These are phyloP conservation scores for Madurella fahalii DNA, from an alignment of 2,329 filamentous ascomycete species.

Conservation along the genomic window DNA sequence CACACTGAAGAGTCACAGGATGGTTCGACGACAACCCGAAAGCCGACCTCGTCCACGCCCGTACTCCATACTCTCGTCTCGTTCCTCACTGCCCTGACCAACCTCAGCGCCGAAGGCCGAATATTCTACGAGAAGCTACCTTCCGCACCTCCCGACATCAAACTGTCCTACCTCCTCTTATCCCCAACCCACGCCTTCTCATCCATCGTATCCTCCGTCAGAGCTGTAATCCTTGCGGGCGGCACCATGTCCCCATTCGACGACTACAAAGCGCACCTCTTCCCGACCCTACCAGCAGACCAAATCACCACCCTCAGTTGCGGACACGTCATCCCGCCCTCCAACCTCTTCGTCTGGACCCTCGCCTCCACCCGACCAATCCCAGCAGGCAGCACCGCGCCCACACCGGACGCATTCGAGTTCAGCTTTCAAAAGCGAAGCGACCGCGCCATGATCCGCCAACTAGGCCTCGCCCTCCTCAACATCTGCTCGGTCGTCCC, in stretches of 20 bases:
- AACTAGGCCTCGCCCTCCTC: constrained; percentile 70
- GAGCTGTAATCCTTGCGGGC: constrained; percentile 85
- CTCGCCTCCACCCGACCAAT: constrained; percentile 47
- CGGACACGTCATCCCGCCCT: constrained; percentile 83
- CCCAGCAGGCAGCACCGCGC: constrained; percentile 12
- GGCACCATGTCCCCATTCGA: constrained; percentile 97
- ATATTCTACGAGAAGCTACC: constrained; percentile 57
- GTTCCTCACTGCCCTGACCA: constrained; percentile 78
- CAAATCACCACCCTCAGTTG: constrained; percentile 81
- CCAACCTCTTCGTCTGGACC: constrained; percentile 76
- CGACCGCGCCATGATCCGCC: constrained; percentile 63
- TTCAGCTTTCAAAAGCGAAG: constrained; percentile 81
- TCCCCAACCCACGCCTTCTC: constrained; percentile 90
- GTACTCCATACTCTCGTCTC: constrained; percentile 54
- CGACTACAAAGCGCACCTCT: constrained; percentile 82
- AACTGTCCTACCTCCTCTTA: constrained; percentile 79
- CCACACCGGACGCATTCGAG: constrained; percentile 58
- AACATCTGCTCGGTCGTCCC: constrained; percentile 71
- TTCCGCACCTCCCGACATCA: constrained; percentile 42
- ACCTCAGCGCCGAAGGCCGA: constrained; percentile 68
- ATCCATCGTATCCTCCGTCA: constrained; percentile 76
- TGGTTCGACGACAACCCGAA: constrained; percentile 29
- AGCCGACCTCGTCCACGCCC: constrained; percentile 54
- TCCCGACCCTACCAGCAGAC: constrained; percentile 63
- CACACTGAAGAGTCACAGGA: constrained; percentile 49